Evolutionary conservation across 2,329 filamentous ascomycete genomes (phyloP).

Genomic region (Alternaria postmessia): DNA sequence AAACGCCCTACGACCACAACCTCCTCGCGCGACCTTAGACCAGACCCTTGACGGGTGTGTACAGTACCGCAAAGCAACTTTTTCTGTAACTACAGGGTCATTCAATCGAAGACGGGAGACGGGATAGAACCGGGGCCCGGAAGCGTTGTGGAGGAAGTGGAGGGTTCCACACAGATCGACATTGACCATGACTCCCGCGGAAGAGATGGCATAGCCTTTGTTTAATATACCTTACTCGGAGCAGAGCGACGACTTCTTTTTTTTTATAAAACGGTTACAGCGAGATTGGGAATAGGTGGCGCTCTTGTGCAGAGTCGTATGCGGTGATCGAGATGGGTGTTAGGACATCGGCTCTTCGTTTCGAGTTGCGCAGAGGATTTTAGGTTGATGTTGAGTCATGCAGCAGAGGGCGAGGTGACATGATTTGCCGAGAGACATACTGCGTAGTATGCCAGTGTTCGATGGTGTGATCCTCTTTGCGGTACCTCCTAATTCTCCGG

Average conservation of each 20-base stretch:
- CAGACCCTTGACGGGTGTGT: background rate
- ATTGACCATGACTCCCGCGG: constrained; percentile 5
- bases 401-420: background rate
- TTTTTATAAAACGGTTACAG: background rate
- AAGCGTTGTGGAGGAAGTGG: background rate
- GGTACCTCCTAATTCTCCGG: too few relatives aligned
- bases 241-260: background rate
- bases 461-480: background rate
- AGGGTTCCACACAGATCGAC: background rate
- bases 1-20: background rate
- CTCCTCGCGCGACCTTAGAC: background rate
- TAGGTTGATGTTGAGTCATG: background rate
- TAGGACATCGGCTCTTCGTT: background rate
- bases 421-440: background rate
- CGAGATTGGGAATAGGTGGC: background rate
- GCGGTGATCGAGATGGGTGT: background rate
- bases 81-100: background rate
- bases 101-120: background rate
- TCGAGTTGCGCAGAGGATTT: background rate
- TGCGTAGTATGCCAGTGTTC: background rate
- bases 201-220: background rate
- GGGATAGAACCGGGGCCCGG: background rate
- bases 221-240: background rate
- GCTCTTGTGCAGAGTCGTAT: background rate
- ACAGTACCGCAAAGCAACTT: background rate